These are phyloP conservation scores for Kwoniella heveanensis DNA, from an alignment of 768 basidiomycete genomes.

Conservation along the genomic window DNA sequence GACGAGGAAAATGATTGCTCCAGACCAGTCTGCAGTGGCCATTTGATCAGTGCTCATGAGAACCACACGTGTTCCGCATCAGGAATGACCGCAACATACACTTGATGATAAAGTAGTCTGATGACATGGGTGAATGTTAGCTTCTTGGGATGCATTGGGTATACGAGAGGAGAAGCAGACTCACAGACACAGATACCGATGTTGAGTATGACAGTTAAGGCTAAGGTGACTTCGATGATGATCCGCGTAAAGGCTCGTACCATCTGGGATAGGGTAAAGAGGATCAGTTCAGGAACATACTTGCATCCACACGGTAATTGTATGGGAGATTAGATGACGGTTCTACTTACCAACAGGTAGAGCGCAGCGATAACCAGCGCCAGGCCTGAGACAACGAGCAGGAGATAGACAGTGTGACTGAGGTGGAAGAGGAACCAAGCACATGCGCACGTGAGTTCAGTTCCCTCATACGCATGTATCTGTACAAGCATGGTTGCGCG, in stretches of 20 bases:
- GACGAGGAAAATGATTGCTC: constrained; percentile 80
- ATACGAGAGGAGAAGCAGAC: constrained; percentile 59
- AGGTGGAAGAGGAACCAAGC: too few species aligned
- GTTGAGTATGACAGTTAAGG: constrained; percentile 51
- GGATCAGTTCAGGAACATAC: not conserved
- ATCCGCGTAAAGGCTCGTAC: constrained; percentile 70
- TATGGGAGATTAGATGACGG: too few species aligned
- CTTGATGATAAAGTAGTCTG: constrained; percentile 51
- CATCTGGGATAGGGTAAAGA: constrained; percentile 52
- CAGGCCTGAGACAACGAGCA: constrained; percentile 71
- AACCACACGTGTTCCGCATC: not conserved
- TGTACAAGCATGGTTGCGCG: too few species aligned
- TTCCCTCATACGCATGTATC: too few species aligned
- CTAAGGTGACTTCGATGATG: constrained; percentile 64
- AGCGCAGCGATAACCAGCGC: constrained; percentile 67
- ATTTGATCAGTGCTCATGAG: not conserved
- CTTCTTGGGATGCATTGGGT: too few species aligned
- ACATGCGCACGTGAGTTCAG: too few species aligned
- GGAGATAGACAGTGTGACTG: constrained; percentile 74
- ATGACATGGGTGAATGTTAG: not conserved
- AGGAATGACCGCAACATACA: constrained; percentile 32
- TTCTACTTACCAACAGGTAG: constrained; percentile 62
- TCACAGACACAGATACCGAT: constrained; percentile 76
- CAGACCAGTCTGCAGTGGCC: constrained; percentile 60
- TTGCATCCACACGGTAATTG: too few species aligned